These are phyloP conservation scores for Coemansia sp. DNA, from an alignment of 192 early-diverging fungal species.

Conservation along the genomic window DNA sequence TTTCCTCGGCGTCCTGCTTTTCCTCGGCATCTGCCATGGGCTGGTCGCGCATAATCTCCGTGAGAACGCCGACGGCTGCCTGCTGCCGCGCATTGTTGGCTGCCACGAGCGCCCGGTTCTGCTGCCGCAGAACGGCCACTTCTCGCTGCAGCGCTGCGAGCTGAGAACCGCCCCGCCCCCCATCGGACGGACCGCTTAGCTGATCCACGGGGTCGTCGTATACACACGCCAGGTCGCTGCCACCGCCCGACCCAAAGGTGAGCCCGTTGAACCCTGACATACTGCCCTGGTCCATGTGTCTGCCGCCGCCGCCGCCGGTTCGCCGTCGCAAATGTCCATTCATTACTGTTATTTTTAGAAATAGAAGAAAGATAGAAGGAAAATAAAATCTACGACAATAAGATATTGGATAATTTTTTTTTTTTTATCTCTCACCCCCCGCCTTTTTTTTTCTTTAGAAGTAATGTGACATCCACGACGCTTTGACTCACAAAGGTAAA, in stretches of 20 bases:
- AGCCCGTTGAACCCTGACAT: constrained; percentile 40
- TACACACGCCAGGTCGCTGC: background rate
- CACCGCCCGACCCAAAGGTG: constrained; percentile 20
- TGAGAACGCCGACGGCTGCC: constrained; percentile 23
- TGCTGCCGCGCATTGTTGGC: constrained; percentile 25
- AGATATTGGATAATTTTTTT: too few relatives aligned
- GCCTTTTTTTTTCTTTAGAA: too few relatives aligned
- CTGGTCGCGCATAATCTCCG: constrained; percentile 8
- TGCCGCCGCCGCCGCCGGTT: background rate
- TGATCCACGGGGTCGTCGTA: background rate
- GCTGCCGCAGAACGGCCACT: constrained; percentile 21
- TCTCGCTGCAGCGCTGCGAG: constrained; percentile 22
- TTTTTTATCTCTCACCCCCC: too few relatives aligned
- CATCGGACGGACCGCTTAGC: background rate
- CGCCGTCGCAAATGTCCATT: constrained; percentile 4
- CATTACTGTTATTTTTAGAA: background rate
- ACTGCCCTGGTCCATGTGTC: constrained; percentile 19
- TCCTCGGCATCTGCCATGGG: background rate
- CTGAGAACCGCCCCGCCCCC: background rate
- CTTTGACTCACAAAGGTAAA: background rate
- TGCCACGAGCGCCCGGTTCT: constrained; percentile 22
- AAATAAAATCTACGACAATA: background rate
- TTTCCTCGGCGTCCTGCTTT: too few relatives aligned
- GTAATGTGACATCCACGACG: too few relatives aligned
- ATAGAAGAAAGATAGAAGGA: background rate